Percentiles rank a stretch among this genome's conserved stretches.
phyloP scores from a whole-genome alignment of 768 basidiomycete species.

The Agaricus sinodeliciosus region DNA sequence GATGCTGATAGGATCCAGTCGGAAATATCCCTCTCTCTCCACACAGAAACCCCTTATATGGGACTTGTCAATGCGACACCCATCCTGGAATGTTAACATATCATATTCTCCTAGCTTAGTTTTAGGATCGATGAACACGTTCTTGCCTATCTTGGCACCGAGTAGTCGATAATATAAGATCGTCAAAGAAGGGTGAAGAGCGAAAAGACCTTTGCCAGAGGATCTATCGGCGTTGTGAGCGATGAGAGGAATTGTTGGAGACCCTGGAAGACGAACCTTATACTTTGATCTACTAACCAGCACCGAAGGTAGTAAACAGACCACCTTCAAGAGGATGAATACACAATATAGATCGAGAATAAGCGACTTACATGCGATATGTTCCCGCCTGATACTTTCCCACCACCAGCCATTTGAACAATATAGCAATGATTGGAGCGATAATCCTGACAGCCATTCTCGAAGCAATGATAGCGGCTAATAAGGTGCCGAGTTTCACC shows the following conservation, averaged over 20 bases:
- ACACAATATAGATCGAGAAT: neutral
- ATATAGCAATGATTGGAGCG: conserved; percentile 31
- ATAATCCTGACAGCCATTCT: conserved; percentile 27
- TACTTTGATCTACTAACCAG: conserved; percentile 36
- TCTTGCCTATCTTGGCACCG: conserved; percentile 35
- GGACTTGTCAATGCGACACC: conserved; percentile 34
- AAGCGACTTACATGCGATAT: conserved; percentile 27
- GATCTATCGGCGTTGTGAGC: conserved; percentile 15
- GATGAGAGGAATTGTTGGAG: neutral
- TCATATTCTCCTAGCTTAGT: conserved; percentile 38
- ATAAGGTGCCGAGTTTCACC: conserved; percentile 26
- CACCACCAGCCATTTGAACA: conserved; percentile 42
- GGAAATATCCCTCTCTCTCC: conserved; percentile 38
- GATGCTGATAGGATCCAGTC: conserved; percentile 30
- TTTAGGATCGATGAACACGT: conserved; percentile 32
- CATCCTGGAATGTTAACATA: conserved; percentile 35
- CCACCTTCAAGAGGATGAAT: conserved; percentile 21
- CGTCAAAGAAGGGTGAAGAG: conserved; percentile 28
- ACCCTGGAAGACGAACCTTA: conserved; percentile 18
- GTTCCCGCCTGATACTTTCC: conserved; percentile 32
- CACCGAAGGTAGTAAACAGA: conserved; percentile 35
- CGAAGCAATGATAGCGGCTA: conserved; percentile 28
- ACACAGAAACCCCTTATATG: conserved; percentile 38
- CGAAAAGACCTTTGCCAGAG: conserved; percentile 37
- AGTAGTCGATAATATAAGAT: conserved; percentile 38